phyloP scores from a whole-genome alignment of 305 asterid species.

The Solanum chacoense region DNA sequence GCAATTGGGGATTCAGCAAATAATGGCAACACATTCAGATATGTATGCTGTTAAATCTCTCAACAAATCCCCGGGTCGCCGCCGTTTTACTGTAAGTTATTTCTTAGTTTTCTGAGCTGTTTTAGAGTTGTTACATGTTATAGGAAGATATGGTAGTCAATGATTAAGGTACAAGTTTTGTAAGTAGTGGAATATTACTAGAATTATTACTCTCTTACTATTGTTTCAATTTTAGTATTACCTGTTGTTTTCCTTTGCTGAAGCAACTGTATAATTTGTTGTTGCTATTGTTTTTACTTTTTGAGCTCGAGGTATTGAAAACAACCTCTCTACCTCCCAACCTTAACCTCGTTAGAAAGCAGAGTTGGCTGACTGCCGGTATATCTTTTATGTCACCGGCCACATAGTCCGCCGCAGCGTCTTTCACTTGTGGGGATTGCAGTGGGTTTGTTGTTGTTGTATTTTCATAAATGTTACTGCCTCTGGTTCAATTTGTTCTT shows the following conservation, averaged over 20 bases:
- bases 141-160: background rate
- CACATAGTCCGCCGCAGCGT: background rate
- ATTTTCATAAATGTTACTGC: background rate
- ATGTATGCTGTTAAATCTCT: conserved; percentile 30
- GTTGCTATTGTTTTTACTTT: background rate
- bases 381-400: background rate
- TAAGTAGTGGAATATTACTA: background rate
- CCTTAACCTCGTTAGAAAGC: background rate
- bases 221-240: background rate
- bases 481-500: background rate
- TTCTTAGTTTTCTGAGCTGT: background rate
- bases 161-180: background rate
- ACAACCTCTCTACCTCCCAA: background rate
- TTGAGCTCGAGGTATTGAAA: background rate
- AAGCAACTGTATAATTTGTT: background rate
- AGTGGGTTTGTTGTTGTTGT: background rate
- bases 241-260: background rate
- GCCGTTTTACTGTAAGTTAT: conserved; percentile 25
- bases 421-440: background rate
- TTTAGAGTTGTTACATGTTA: background rate
- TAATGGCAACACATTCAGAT: conserved; percentile 28
- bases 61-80: conserved; percentile 24
- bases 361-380: background rate
- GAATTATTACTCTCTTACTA: background rate
- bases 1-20: background rate